A percentile compares a stretch with the other conserved stretches of the same genome.
Evolutionary conservation across 83 land plant species (phyloP).

Genomic region (Picea abies): DNA sequence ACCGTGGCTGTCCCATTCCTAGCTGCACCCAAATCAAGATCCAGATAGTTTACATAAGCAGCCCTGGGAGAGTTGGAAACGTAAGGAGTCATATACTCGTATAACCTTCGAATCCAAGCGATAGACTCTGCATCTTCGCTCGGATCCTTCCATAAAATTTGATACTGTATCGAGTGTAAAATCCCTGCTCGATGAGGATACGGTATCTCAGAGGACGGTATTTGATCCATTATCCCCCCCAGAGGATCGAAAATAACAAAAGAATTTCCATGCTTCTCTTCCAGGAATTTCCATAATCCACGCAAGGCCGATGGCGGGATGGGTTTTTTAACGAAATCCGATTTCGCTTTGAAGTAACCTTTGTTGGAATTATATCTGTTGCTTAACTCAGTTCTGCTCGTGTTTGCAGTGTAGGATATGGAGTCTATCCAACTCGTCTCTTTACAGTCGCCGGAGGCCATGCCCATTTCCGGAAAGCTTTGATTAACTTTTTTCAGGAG

Average conservation of each 20-base stretch:
- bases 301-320: no score
- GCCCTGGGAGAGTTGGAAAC: constrained; percentile 12
- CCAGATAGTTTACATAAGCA: constrained; percentile 36
- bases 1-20: not conserved
- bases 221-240: no score
- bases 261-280: constrained; percentile 8
- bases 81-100: constrained; percentile 35
- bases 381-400: no score
- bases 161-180: not conserved
- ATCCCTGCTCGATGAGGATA: constrained; percentile 10
- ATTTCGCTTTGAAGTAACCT: no score
- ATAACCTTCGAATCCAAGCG: constrained; percentile 28
- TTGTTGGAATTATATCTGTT: no score
- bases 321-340: no score
- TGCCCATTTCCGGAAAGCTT: no score
- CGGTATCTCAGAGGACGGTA: no score
- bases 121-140: constrained; percentile 7
- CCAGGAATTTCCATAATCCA: constrained; percentile 18
- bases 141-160: constrained; percentile 21
- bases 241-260: not conserved
- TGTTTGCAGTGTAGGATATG: not conserved
- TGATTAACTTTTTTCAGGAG: no score
- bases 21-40: constrained; percentile 30
- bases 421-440: not conserved
- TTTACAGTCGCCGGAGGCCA: no score